Evolutionary conservation across 352 stramenopile genomes (phyloP), one percentile per base, ranked within the genome.

Genomic region (Phytophthora melonis): DNA sequence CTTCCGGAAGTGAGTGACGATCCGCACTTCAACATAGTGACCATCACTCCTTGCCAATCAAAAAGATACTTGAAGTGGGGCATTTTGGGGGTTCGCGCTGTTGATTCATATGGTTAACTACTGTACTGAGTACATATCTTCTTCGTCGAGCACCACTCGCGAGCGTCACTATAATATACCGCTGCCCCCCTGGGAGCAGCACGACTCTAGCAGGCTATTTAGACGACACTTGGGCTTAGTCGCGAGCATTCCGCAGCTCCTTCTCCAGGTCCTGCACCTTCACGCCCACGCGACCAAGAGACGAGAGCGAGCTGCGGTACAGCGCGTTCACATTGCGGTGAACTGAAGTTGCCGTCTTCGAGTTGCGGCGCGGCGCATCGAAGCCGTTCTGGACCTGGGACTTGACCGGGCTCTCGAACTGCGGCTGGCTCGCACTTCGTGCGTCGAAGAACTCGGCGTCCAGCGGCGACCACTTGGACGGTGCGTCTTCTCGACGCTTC

Each of bases 211-310:
- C 23, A 41, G 68, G 47, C 39, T 61, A 61, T 50, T 69, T 36
- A 58, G 53, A 58, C 27, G 27, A 7, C 27, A 32, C 9, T 41
- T 25, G 62, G 11, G 50, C 23, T 60, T 65, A 77, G 32, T 77
- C 65, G 16, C 64, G 47, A 23, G 59, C 55, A 58, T 65, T 79
- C 11, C 68, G 70, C 49, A 94, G 90, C 62, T 90, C 87, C 58
- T 81, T 87, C 66, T 92, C 86, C 52, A 94, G 85, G n/a, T 79
- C 81, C 68, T 92, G 85, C 39, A 94, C 68, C 60, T 93, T 87
- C 5, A 87, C 70, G 32, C 84, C 78, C 36, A 94, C 79, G 14
- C 87, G 87, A 16, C 82, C 73, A 43, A 93, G 73, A 2, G 84
- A 89, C 2, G 79, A 78, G 14, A 94, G 58, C 4, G 87, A 92